Evolutionary conservation across 2,329 filamentous ascomycete species (phyloP).

Genomic region (Ophiostoma ips): DNA sequence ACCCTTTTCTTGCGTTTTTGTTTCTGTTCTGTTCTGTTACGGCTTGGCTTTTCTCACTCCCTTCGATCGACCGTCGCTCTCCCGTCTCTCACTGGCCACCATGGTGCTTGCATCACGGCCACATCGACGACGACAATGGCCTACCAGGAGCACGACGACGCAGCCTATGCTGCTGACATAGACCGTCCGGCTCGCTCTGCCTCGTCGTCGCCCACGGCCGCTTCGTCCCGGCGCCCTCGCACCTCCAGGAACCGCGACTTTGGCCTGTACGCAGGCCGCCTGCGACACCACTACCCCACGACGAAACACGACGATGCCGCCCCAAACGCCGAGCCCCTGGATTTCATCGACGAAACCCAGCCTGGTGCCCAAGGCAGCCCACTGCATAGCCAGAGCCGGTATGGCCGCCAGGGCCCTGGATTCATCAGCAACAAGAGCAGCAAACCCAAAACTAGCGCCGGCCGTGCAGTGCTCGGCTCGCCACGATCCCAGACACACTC

Average conservation of each 20-base stretch:
- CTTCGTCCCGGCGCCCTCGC: constrained; percentile 12
- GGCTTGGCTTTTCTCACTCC: too few species aligned
- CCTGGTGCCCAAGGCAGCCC: constrained; percentile 2
- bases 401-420: constrained; percentile 1
- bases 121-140: constrained; percentile 9
- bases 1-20: neutral
- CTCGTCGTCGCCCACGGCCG: constrained; percentile 1
- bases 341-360: constrained; percentile 6
- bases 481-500: neutral
- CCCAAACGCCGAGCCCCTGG: constrained; percentile 13
- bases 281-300: constrained; percentile 17
- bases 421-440: neutral
- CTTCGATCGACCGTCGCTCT: neutral
- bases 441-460: neutral
- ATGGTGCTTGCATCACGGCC: constrained; percentile 4
- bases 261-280: constrained; percentile 15
- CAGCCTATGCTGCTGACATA: constrained; percentile 15
- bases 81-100: neutral
- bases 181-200: constrained; percentile 9
- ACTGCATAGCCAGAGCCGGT: constrained; percentile 2
- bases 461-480: constrained; percentile 3
- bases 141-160: constrained; percentile 14
- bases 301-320: constrained; percentile 18
- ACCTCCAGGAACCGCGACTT: constrained; percentile 16
- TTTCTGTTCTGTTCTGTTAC: too few species aligned